Percentiles rank a stretch among this genome's conserved stretches.
Conservation (phyloP, 2,329 filamentous ascomycete species). For the Botrytis deweyae region DNA sequence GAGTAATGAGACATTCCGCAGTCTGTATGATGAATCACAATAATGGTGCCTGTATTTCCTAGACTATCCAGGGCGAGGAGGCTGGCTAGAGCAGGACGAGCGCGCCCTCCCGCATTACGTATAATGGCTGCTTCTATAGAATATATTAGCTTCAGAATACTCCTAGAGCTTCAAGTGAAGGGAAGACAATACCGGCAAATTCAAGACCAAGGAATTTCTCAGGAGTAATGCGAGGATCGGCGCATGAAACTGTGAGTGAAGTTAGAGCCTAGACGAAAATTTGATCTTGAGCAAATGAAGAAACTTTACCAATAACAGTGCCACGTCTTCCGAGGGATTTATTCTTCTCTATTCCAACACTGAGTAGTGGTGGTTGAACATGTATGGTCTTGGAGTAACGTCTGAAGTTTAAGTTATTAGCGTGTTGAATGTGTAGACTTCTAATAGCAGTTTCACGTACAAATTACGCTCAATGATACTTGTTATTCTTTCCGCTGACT, state of each 20-base stretch:
- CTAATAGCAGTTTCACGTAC: neutral
- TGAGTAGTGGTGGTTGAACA: neutral
- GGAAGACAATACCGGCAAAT: conserved; percentile 17
- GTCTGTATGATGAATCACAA: conserved; percentile 28
- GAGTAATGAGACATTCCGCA: conserved; percentile 25
- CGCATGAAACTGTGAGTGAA: conserved; percentile 10
- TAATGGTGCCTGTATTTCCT: conserved; percentile 14
- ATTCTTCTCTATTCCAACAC: neutral
- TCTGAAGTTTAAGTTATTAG: neutral
- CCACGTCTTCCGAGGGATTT: conserved; percentile 15
- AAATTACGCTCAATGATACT: conserved; percentile 3
- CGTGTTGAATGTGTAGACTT: neutral
- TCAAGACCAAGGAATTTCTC: conserved; percentile 23
- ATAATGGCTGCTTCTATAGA: conserved; percentile 24
- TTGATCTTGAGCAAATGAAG: no score
- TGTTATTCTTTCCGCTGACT: neutral
- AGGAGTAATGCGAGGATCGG: conserved; percentile 25
- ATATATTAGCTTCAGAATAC: neutral
- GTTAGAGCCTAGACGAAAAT: neutral
- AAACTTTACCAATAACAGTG: conserved; percentile 14
- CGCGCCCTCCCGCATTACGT: conserved; percentile 26
- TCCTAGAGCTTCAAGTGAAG: neutral
- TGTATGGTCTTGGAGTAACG: neutral
- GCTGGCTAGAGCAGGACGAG: conserved; percentile 14
- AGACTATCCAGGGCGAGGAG: conserved; percentile 22